Percentiles rank a stretch among this genome's conserved stretches.
Conservation (phyloP, 208 protist genomes). For the Wallacemonas rigidus region DNA sequence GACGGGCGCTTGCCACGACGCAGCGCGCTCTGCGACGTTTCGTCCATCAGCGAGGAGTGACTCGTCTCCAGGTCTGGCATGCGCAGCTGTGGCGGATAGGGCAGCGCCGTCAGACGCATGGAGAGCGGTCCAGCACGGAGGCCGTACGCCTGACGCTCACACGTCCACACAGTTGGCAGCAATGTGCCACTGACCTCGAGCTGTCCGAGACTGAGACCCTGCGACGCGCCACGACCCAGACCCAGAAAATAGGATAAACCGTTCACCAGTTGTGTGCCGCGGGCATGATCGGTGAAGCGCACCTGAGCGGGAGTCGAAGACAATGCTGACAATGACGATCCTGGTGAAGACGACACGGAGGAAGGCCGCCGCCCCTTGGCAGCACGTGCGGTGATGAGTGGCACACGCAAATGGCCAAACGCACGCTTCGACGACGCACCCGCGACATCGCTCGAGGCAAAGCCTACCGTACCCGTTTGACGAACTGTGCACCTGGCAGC, state of each 20-base stretch:
- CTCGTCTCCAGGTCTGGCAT: neutral
- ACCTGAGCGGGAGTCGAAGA: neutral
- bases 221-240: slow-evolving; percentile 2
- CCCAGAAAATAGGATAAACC: slow-evolving; percentile 1
- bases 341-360: too few species aligned
- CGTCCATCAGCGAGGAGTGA: neutral
- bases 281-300: slow-evolving; percentile 5
- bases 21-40: slow-evolving; percentile 6
- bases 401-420: neutral
- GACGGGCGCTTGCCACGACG: neutral
- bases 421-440: slow-evolving; percentile 1
- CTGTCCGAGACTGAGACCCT: slow-evolving; percentile 11
- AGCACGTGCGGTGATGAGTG: neutral
- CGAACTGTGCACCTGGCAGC: neutral
- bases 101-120: slow-evolving; percentile 15
- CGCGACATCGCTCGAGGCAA: neutral
- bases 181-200: slow-evolving; percentile 22
- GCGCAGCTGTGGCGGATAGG: slow-evolving; percentile 1
- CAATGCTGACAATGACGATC: too few species aligned
- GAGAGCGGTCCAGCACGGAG: slow-evolving; percentile 21
- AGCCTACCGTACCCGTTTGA: neutral
- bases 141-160: slow-evolving; percentile 19
- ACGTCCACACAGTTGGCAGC: slow-evolving; percentile 6
- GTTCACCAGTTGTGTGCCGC: slow-evolving; percentile 23
- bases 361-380: too few species aligned